Base-by-base conservation (phyloP, 306 rosid genomes). In the Argentina anserina region DNA sequence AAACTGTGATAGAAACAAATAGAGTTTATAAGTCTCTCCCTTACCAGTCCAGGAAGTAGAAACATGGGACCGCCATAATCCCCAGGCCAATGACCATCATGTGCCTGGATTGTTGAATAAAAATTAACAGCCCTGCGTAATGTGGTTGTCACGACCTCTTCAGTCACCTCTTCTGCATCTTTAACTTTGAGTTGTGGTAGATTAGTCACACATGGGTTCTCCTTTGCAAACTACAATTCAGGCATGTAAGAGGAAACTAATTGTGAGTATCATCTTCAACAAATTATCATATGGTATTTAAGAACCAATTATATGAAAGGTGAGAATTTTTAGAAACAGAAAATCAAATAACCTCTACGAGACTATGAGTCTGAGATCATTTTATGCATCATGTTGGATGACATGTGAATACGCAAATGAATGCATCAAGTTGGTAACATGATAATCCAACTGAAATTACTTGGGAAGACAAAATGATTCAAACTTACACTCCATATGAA, bases 51-150 rank as follows among this genome's bases (percentile, higher is more conserved):
- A 49, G 84, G 84, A 52, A 76, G 61, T 53, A 81, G 75, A 73
- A 81, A 81, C 81, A 81, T 81, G 7, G 81, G 76, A 52, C 84
- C 84, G 14, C 84, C 84, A 67, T 81, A 81, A 52, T 81, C 84
- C 52, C 84, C 81, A 20, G 84, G 72, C 84, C 84, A 81, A 31
- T 67, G 84, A 28, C 84, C 81, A 42, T 76, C 84, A 33, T 81
- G 55, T 15, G 76, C 84, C 75, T 81, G 81, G 52, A 81, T 81
- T 50, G 81, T 81, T 12, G 84, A 81, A 67, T 81, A 72, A 72
- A 81, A 81, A 61, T 46, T 72, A 34, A 81, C 31, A 26, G 78
- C 75, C 62, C 81, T 72, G 34, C 68, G 58, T 76, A 81, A 40
- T 17, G 84, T 72, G 26, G 39, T 65, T 62, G 61, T n/a, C 52